Base-by-base conservation (phyloP, 1,284 basidiomycete species). In the Pseudozyma hubeiensis region DNA sequence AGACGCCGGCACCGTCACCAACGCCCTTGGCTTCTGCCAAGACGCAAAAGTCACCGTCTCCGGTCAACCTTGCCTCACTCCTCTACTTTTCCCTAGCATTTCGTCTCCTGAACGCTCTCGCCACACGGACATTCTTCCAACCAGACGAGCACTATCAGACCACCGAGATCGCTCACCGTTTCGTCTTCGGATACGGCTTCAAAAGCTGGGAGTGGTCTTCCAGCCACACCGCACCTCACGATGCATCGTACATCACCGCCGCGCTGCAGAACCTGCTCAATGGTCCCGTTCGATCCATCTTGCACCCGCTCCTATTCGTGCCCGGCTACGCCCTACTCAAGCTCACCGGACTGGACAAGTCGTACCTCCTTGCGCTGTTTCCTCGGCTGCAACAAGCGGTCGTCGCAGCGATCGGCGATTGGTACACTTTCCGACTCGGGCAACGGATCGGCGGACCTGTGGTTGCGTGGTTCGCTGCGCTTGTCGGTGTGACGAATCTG, bases 131-230 rank as follows among this genome's bases (percentile, higher is more conserved):
- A 0, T 93, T 92, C 86, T 99, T 99, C 84, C 95, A 98, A 84
- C 96, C 97, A 2, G 97, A 99, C 85, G 97, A 99, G 86, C 97
- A 93, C 85, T 98, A 91, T 80, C 97, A 99, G 84, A 90, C 94
- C 9, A 88, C 97, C 44, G 97, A 99, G 84, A 91, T 94, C 33
- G 97, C 97, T 0, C 92, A 98, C 83, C 87, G 87, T 54, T 85
- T 91, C 46, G 93, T 96, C 57, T 99, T 93, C 84, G 94, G 94
- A 34, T 94, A 93, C 85, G 97, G 94, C 1, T 89, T 91, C 80
- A 87, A 93, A 40, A 97, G 94, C 31, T 99, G 97, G 97, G 97
- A 99, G 87, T 99, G 97, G 97, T 57, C 44, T 19, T 46, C 53
- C 16, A 39, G 51, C 33, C 7, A 31, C 30, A 19, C 47, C 7